Evolutionary conservation across 768 basidiomycete species (phyloP), one percentile per base, ranked within the genome.

Genomic region (Amanita muscaria): DNA sequence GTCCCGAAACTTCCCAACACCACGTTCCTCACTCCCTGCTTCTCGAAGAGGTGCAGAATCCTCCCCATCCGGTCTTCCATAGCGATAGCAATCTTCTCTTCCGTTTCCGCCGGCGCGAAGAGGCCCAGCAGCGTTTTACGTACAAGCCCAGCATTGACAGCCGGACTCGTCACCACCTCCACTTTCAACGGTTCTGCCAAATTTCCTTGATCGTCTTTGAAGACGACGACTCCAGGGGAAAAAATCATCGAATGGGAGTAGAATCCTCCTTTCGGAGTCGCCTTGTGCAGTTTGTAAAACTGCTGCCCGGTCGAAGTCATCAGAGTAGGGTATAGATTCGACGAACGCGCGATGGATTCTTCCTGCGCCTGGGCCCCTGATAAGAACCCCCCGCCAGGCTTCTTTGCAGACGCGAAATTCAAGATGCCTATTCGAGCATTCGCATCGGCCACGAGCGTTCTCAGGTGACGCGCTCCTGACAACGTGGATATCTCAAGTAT

Each of bases 211-310:
- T 89, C 83, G 50, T 79, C 70, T 11, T 83, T 76, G 49, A 88
- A 73, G 24, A 85, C 58, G 14, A 69, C 59, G 41, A 88, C 70
- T 24, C 65, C 62, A 1, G 85, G 83, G 10, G 83, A 81, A 53
- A 79, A 85, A 19, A 88, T 67, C 76, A 88, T 86, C 16, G 83
- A 76, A 58, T 88, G 80, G n/a, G 83, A 70, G 58, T 87, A 87
- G 58, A 74, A 83, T 0, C 80, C 79, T 5, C 64, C 69, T 37
- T 67, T 66, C 8, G 57, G 55, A 51, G 71, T 66, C 47, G 53
- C 66, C 23, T 64, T 64, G 57, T 88, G 86, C 15, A 77, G 56
- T 2, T 59, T 61, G 57, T 89, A 85, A 62, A 85, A 88, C 31
- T 70, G 66, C 34, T 73, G 64, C 1, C 75, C 79, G 4, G 65